Percentiles rank a stretch among this genome's conserved stretches.
Evolutionary conservation across 1,139 yeast species (phyloP).

Genomic region (Diutina mesorugosa): DNA sequence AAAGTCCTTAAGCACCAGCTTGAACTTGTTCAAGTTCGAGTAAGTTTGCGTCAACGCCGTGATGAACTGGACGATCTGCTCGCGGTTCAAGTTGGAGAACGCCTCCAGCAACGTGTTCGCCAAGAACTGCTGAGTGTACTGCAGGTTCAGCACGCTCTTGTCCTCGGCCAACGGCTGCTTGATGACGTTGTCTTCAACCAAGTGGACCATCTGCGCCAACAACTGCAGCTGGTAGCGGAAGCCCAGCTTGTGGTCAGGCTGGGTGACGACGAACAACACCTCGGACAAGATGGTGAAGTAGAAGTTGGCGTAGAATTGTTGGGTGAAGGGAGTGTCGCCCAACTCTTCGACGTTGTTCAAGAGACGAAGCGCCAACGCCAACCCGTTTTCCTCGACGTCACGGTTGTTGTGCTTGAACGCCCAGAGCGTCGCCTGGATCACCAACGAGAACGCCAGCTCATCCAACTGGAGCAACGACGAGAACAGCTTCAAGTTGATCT

Average conservation of each 20-base stretch:
- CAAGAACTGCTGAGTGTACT: constrained; percentile 68
- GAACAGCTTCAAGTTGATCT: constrained; percentile 77
- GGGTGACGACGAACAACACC: constrained; percentile 86
- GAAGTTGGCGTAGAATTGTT: constrained; percentile 79
- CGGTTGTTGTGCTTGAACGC: constrained; percentile 95
- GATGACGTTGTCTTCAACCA: constrained; percentile 69
- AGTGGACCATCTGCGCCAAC: constrained; percentile 69
- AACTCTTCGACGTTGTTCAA: constrained; percentile 71
- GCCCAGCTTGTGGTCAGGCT: constrained; percentile 96
- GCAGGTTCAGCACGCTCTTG: constrained; percentile 71
- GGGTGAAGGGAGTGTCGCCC: constrained; percentile 66
- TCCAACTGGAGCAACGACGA: constrained; percentile 79
- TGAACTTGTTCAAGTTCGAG: constrained; percentile 64
- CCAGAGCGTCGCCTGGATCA: constrained; percentile 93
- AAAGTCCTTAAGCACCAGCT: constrained; percentile 86
- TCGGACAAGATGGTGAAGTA: constrained; percentile 86
- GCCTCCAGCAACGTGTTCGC: constrained; percentile 75
- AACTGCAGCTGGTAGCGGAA: constrained; percentile 80
- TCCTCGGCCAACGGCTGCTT: constrained; percentile 58
- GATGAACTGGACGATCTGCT: constrained; percentile 73
- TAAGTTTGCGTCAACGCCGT: constrained; percentile 65
- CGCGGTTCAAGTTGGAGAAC: constrained; percentile 79
- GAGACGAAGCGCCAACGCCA: constrained; percentile 69
- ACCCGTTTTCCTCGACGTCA: constrained; percentile 87
- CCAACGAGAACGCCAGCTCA: constrained; percentile 82